A percentile compares a stretch with the other conserved stretches of the same genome.
These are phyloP conservation scores for Fusarium nematophilum DNA, from an alignment of 2,329 filamentous ascomycete genomes.

Conservation along the genomic window DNA sequence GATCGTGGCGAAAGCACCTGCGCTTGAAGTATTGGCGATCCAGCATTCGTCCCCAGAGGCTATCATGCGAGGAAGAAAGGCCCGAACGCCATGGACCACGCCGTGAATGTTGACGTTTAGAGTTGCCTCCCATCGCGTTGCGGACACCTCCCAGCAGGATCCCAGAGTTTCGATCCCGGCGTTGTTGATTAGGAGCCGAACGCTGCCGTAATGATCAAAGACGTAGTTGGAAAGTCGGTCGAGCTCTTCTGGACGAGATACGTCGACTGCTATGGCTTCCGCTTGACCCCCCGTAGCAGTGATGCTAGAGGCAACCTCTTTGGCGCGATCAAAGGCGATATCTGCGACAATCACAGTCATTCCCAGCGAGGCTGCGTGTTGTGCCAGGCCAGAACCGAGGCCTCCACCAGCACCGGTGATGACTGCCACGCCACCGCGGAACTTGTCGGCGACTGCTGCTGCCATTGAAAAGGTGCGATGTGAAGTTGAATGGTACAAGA, in stretches of 20 bases:
- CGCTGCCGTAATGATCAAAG: not conserved
- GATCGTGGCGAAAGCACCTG: not conserved
- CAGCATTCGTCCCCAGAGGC: constrained; percentile 1
- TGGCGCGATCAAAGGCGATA: not conserved
- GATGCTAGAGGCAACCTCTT: not conserved
- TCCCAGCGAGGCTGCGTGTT: not conserved
- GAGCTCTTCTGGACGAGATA: not conserved
- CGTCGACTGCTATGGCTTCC: not conserved
- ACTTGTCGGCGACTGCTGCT: no score
- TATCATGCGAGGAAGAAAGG: constrained; percentile 3
- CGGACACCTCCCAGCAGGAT: constrained; percentile 1
- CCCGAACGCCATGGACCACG: constrained; percentile 3
- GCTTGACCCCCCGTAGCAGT: not conserved
- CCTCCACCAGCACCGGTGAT: constrained; percentile 9
- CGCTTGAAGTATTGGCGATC: constrained; percentile 3
- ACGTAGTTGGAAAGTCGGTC: constrained; percentile 1
- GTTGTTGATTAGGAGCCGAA: constrained; percentile 7
- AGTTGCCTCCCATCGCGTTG: constrained; percentile 3
- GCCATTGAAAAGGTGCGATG: no score
- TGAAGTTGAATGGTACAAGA: no score
- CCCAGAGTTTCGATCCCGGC: constrained; percentile 8
- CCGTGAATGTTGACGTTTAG: constrained; percentile 10
- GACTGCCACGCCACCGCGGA: not conserved
- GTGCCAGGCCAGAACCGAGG: not conserved
- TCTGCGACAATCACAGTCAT: constrained; percentile 7